Base-by-base conservation (phyloP, 1,284 basidiomycete species). In the Bondarzewia mesenterica region DNA sequence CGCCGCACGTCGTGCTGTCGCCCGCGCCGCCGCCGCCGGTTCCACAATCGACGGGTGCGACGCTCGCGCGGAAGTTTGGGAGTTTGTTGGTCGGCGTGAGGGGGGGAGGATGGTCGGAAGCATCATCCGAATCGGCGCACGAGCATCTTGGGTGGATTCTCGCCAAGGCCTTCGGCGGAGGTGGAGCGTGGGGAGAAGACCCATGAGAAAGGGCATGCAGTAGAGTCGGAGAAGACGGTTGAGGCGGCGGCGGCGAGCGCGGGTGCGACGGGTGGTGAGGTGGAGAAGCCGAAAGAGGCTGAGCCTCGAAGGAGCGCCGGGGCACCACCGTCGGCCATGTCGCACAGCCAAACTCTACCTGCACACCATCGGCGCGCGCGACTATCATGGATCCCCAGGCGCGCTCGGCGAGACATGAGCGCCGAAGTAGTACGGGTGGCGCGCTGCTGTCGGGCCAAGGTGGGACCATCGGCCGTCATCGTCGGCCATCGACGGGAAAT, bases 31-130 rank as follows among this genome's bases (percentile, higher is more conserved):
- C 65, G 7, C 67, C 76, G 3, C 59, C 80, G n/a, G 32, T 35
- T 35, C 10, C 32, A 35, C 32, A 8, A 48, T 70, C 78, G 0
- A 68, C 79, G 36, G 80, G 81, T 22, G 75, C 79, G 40, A 84
- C 80, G n/a, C 71, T 89, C 18, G 84, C 83, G 48, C 71, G 83
- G 58, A 81, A 78, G 66, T 88, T 89, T 57, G 84, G 85, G 22
- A 84, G 78, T 50, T 62, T 89, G 55, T 65, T 84, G 37, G 75
- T 74, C 26, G 79, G 74, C 6, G 64, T 71, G 3, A 63, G 63
- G 75, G 47, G 60, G 64, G 49, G 65, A 66, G 46, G 60, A 69
- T 48, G 58, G 63, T 21, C 67, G 65, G 22, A 20, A 18, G n/a
- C 8, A 20, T 7, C 53, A 47, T 18, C 57, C 64, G 6, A 63